Percentiles rank a stretch among this genome's conserved stretches.
Conservation (phyloP, 2,329 filamentous ascomycete species). For the Claviceps cyperi region DNA sequence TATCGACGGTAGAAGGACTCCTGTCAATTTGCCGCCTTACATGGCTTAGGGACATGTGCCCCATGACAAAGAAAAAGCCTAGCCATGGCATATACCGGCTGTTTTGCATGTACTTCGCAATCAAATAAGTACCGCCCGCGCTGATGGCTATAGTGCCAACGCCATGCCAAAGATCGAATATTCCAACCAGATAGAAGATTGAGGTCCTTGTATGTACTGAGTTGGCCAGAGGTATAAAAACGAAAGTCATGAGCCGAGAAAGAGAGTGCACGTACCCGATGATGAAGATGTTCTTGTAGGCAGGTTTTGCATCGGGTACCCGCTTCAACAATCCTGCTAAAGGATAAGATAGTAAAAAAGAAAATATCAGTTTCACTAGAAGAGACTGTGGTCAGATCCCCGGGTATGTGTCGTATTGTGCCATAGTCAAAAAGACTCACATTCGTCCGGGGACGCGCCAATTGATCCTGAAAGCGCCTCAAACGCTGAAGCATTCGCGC, state of each 20-base stretch:
- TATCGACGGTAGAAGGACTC: constrained; percentile 57
- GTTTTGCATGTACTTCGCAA: constrained; percentile 62
- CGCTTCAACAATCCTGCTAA: constrained; percentile 79
- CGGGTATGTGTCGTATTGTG: background rate
- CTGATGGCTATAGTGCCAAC: constrained; percentile 67
- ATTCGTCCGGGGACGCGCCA: constrained; percentile 24
- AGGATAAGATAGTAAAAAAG: constrained; percentile 84
- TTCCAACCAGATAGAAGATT: constrained; percentile 80
- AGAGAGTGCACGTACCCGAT: constrained; percentile 42
- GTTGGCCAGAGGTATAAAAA: background rate
- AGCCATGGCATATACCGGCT: constrained; percentile 97
- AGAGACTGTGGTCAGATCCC: background rate
- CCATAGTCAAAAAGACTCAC: constrained; percentile 12
- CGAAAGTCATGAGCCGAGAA: background rate
- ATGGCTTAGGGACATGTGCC: constrained; percentile 85
- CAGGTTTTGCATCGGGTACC: constrained; percentile 70
- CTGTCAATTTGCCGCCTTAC: constrained; percentile 63
- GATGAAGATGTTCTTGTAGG: constrained; percentile 77
- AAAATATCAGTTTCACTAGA: constrained; percentile 81
- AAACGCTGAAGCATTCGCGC: constrained; percentile 15
- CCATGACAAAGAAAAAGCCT: constrained; percentile 86
- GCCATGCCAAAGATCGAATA: constrained; percentile 86
- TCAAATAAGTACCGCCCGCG: constrained; percentile 64
- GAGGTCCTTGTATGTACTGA: constrained; percentile 40
- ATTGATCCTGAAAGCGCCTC: constrained; percentile 17